These are phyloP conservation scores for Dianthus caryophyllus DNA, from an alignment of 148 eudicot genomes.

Conservation along the genomic window DNA sequence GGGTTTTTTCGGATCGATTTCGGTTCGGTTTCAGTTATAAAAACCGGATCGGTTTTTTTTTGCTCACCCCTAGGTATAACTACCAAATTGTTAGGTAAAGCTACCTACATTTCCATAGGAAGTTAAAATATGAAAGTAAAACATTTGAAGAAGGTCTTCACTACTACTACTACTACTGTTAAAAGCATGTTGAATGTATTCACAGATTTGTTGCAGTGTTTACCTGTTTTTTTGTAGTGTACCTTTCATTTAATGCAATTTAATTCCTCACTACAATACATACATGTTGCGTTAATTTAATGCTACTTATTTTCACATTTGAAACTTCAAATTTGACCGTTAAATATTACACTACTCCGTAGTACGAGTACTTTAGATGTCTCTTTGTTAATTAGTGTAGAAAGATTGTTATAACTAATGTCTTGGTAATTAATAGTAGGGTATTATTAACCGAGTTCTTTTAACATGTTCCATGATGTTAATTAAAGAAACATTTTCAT, in stretches of 20 bases:
- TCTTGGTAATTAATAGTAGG: not conserved
- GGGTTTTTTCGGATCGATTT: no score
- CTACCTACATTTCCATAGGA: no score
- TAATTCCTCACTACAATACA: slow-evolving; percentile 3
- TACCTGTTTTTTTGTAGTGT: slow-evolving; percentile 5
- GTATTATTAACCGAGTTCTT: no score
- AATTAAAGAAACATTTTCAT: no score
- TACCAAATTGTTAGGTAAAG: no score
- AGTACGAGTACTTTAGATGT: not conserved
- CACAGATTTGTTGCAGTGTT: slow-evolving; percentile 20
- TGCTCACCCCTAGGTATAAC: no score
- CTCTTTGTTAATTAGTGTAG: not conserved
- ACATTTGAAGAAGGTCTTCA: not conserved
- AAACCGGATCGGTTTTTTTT: no score
- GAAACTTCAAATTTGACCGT: slow-evolving; percentile 5
- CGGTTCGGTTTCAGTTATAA: no score
- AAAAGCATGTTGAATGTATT: slow-evolving; percentile 11
- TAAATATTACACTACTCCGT: not conserved
- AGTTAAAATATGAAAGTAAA: no score
- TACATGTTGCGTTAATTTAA: not conserved
- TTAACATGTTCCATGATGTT: no score
- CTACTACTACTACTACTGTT: no score
- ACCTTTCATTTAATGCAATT: slow-evolving; percentile 24
- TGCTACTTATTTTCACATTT: not conserved
- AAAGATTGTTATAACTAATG: not conserved